phyloP scores from a whole-genome alignment of 2,329 filamentous ascomycete species.

The Remersonia thermophila region DNA sequence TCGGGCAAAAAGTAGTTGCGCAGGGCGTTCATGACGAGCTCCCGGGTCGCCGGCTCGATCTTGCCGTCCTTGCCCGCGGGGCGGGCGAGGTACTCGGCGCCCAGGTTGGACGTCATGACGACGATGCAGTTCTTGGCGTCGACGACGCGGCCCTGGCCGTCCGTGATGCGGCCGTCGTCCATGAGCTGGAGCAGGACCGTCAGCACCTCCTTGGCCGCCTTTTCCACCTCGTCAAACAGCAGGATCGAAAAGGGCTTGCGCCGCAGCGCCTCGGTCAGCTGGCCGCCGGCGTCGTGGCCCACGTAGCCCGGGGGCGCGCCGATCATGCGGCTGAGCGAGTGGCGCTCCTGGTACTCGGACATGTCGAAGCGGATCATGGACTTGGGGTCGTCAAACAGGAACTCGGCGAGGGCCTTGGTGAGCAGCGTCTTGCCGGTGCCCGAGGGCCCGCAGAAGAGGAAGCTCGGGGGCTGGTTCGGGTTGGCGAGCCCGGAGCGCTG shows the following conservation, averaged over 20 bases:
- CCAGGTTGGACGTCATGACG: conserved; percentile 97
- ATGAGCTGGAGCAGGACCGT: conserved; percentile 98
- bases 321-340: conserved; percentile 93
- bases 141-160: conserved; percentile 88
- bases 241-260: conserved; percentile 95
- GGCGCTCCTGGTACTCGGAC: conserved; percentile 98
- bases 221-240: conserved; percentile 96
- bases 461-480: conserved; percentile 92
- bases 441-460: conserved; percentile 96
- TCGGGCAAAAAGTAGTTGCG: conserved; percentile 96
- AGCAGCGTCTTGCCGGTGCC: conserved; percentile 96
- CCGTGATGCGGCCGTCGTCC: conserved; percentile 97
- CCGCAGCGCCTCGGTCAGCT: conserved; percentile 87
- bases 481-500: conserved; percentile 91
- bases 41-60: conserved; percentile 74
- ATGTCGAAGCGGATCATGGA: conserved; percentile 99
- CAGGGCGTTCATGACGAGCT: conserved; percentile 81
- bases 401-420: conserved; percentile 93
- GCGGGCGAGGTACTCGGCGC: conserved; percentile 82
- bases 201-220: conserved; percentile 93
- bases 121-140: conserved; percentile 98
- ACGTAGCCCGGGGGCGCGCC: conserved; percentile 95
- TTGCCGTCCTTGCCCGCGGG: conserved; percentile 65
- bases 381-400: conserved; percentile 94
- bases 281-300: conserved; percentile 88